Percentiles rank a stretch among this genome's conserved stretches.
Evolutionary conservation across 1,139 yeast species (phyloP).

Genomic region (Yamadazyma trypodendri): DNA sequence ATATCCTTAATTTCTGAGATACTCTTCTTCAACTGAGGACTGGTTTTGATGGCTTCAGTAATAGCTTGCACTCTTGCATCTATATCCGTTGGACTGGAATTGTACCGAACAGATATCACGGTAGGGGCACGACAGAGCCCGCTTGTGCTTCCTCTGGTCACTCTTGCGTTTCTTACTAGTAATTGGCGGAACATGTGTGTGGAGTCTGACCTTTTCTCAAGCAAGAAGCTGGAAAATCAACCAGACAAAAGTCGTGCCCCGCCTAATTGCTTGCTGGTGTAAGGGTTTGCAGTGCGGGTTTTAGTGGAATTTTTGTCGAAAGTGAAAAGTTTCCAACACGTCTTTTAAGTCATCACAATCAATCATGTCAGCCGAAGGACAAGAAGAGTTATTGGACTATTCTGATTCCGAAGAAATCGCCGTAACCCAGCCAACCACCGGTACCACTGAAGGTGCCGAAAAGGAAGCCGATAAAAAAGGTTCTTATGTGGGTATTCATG

Average conservation of each 20-base stretch:
- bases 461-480: conserved; percentile 85
- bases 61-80: conserved; percentile 20
- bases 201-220: not conserved
- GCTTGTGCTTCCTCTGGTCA: not conserved
- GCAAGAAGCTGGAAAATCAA: too few relatives aligned
- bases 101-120: conserved; percentile 1
- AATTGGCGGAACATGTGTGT: not conserved
- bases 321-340: conserved; percentile 4
- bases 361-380: conserved; percentile 85
- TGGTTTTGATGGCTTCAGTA: conserved; percentile 18
- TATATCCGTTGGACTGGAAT: conserved; percentile 14
- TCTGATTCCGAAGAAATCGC: conserved; percentile 96
- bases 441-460: conserved; percentile 42
- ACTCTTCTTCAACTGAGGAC: conserved; percentile 29
- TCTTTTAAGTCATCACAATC: conserved; percentile 4
- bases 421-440: conserved; percentile 62
- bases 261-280: not conserved
- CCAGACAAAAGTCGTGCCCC: not conserved
- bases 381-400: conserved; percentile 98
- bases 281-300: not conserved
- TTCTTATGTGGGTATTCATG: conserved; percentile 95
- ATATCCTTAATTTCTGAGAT: conserved; percentile 33
- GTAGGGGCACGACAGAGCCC: not conserved
- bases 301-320: conserved; percentile 1
- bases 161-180: not conserved